Conservation (phyloP, 768 basidiomycete genomes). For the Tylopilus sp. region DNA sequence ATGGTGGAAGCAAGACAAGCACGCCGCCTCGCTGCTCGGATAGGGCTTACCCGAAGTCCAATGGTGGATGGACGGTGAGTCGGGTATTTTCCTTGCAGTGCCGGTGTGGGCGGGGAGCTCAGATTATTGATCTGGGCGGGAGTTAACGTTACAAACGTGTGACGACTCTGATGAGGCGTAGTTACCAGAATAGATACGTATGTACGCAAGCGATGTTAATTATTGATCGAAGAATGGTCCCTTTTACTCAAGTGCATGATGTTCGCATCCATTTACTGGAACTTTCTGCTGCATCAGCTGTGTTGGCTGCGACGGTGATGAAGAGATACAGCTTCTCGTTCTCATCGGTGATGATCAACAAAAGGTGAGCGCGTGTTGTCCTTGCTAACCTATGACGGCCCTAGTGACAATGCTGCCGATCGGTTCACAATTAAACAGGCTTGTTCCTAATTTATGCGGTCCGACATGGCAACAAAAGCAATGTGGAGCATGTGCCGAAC, state of each 20-base stretch:
- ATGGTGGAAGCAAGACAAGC: slow-evolving; percentile 72
- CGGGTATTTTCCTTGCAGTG: not conserved
- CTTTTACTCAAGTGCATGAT: not conserved
- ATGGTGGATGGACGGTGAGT: slow-evolving; percentile 13
- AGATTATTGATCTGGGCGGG: not conserved
- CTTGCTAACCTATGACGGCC: too few relatives aligned
- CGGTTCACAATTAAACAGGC: not conserved
- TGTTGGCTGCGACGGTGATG: slow-evolving; percentile 13
- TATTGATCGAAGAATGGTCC: not conserved
- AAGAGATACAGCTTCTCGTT: not conserved
- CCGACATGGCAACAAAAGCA: slow-evolving; percentile 3
- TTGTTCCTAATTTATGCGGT: slow-evolving; percentile 9
- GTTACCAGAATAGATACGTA: not conserved
- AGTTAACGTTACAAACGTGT: slow-evolving; percentile 4
- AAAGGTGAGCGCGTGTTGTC: not conserved
- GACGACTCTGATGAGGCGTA: not conserved
- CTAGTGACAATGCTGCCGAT: too few relatives aligned
- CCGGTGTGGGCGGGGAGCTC: not conserved
- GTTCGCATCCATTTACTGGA: not conserved
- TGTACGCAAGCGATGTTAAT: not conserved
- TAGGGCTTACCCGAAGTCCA: slow-evolving; percentile 57
- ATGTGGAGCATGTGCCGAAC: slow-evolving; percentile 6
- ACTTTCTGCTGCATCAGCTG: not conserved
- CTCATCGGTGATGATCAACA: not conserved
- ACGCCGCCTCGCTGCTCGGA: slow-evolving; percentile 79